Conservation (phyloP, 306 rosid species). For the Prunus mongolica region DNA sequence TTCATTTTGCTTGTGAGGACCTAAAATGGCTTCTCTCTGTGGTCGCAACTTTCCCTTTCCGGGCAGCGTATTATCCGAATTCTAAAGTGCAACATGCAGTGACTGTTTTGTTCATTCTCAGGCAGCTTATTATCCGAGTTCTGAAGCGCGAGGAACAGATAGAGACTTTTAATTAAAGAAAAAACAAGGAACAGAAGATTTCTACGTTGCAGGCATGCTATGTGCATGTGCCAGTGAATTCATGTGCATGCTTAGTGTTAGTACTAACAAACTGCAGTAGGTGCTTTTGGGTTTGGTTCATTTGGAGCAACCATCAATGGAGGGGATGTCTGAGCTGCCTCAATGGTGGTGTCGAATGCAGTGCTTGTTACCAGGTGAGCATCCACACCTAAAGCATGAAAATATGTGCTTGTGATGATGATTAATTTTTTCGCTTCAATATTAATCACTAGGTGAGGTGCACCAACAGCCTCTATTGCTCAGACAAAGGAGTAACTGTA, state of each 20-base stretch:
- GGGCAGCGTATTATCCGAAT: no score
- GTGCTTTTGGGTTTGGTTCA: slow-evolving; percentile 82
- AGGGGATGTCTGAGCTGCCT: slow-evolving; percentile 85
- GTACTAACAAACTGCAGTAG: slow-evolving; percentile 37
- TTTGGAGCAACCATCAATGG: slow-evolving; percentile 87
- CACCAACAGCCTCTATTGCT: slow-evolving; percentile 54
- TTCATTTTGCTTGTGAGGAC: slow-evolving; percentile 7
- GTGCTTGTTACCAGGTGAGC: slow-evolving; percentile 87
- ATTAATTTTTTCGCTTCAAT: not conserved
- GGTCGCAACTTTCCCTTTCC: slow-evolving; percentile 27
- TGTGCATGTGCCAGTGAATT: no score
- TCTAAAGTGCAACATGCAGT: slow-evolving; percentile 31
- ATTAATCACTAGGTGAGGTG: slow-evolving; percentile 59
- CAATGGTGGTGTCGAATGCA: slow-evolving; percentile 71
- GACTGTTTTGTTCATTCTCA: slow-evolving; percentile 71
- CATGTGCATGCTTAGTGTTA: not conserved
- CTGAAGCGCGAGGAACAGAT: slow-evolving; percentile 70
- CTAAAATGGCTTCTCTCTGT: slow-evolving; percentile 48
- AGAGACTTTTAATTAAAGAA: slow-evolving; percentile 11
- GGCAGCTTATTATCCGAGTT: slow-evolving; percentile 73
- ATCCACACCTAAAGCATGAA: not conserved
- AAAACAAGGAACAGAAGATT: not conserved
- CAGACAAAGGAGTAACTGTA: slow-evolving; percentile 60
- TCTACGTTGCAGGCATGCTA: slow-evolving; percentile 3
- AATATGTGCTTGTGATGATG: not conserved